Conservation (phyloP, 2,329 filamentous ascomycete species). For the Stemphylium vesicarium region DNA sequence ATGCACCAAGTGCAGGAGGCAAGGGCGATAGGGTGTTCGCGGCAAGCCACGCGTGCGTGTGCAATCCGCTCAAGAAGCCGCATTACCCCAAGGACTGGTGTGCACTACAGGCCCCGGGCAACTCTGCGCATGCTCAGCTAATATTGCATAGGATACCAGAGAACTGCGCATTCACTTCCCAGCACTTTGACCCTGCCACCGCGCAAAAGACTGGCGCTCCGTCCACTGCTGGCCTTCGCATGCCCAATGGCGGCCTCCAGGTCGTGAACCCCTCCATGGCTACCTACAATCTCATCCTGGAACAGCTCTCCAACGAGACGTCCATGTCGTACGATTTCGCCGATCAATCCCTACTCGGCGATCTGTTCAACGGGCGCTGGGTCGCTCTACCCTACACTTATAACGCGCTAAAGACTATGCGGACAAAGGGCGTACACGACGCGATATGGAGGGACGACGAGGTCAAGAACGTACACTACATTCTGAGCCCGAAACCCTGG, state of each 20-base stretch:
- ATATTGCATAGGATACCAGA: slow-evolving; percentile 52
- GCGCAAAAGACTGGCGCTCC: slow-evolving; percentile 61
- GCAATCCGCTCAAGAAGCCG: slow-evolving; percentile 77
- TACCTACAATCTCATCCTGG: slow-evolving; percentile 60
- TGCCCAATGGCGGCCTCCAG: slow-evolving; percentile 66
- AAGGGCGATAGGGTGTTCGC: slow-evolving; percentile 74
- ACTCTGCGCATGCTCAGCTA: not conserved
- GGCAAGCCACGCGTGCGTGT: slow-evolving; percentile 82
- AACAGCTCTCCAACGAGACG: slow-evolving; percentile 54
- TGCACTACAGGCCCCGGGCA: too few relatives aligned
- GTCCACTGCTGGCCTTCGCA: slow-evolving; percentile 59
- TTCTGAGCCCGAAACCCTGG: slow-evolving; percentile 69
- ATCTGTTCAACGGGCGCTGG: slow-evolving; percentile 64
- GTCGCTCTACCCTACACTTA: slow-evolving; percentile 66
- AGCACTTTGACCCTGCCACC: slow-evolving; percentile 58
- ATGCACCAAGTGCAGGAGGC: slow-evolving; percentile 60
- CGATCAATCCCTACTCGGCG: slow-evolving; percentile 65
- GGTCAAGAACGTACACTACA: slow-evolving; percentile 69
- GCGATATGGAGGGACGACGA: slow-evolving; percentile 65
- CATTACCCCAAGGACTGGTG: slow-evolving; percentile 81
- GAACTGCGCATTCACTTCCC: slow-evolving; percentile 67
- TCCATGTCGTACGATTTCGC: slow-evolving; percentile 64
- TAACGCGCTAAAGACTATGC: slow-evolving; percentile 67
- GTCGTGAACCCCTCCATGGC: slow-evolving; percentile 65
- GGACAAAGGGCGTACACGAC: slow-evolving; percentile 62